These are phyloP conservation scores for Alternaria metachromatica DNA, from an alignment of 2,329 filamentous ascomycete species.

Conservation along the genomic window DNA sequence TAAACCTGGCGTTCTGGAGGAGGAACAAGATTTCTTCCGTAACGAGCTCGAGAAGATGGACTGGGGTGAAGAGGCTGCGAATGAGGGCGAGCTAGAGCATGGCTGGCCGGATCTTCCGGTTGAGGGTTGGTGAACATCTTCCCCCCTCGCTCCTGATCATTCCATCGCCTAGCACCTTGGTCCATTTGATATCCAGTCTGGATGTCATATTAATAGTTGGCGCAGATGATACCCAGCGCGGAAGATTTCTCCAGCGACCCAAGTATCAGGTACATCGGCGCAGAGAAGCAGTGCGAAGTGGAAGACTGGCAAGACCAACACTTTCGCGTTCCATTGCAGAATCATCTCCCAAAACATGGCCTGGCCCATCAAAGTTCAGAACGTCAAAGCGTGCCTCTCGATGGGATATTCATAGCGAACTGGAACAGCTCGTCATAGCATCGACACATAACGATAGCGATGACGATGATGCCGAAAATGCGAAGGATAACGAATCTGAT, in stretches of 20 bases:
- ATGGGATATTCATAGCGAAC: constrained; percentile 3
- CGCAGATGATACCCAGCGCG: constrained; percentile 9
- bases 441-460: constrained; percentile 8
- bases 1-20: constrained; percentile 47
- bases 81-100: constrained; percentile 33
- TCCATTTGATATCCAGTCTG: not conserved
- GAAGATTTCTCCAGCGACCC: not conserved
- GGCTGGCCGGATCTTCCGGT: constrained; percentile 34
- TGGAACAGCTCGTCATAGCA: constrained; percentile 14
- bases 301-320: not conserved
- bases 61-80: constrained; percentile 40
- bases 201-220: constrained; percentile 8
- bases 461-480: not conserved
- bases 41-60: constrained; percentile 60
- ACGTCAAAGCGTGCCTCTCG: not conserved
- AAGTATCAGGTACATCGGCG: constrained; percentile 3
- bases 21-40: constrained; percentile 58
- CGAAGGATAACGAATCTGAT: not conserved
- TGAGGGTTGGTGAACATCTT: constrained; percentile 38
- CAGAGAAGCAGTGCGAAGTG: constrained; percentile 7
- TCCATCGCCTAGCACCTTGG: not conserved
- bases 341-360: not conserved
- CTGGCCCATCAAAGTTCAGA: not conserved
- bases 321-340: constrained; percentile 1
- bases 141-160: constrained; percentile 1